phyloP scores from a whole-genome alignment of 2,329 filamentous ascomycete species.

The Nothophaeocryptopus gaeumannii region DNA sequence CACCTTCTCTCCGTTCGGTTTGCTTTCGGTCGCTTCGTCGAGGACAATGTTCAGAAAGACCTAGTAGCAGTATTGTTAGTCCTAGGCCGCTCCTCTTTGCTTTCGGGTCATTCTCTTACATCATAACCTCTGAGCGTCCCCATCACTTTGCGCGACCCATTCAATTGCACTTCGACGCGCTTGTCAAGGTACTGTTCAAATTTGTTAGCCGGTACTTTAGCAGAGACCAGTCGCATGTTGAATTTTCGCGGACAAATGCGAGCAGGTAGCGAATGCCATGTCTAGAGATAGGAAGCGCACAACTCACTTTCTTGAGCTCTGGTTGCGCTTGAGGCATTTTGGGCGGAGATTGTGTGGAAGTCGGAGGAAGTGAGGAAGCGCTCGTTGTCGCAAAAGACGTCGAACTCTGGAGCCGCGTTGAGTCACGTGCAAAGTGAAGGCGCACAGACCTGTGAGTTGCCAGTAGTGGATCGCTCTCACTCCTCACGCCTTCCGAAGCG shows the following conservation, averaged over 20 bases:
- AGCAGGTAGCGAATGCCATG: not conserved
- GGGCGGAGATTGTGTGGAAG: constrained; percentile 1
- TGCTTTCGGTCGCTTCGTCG: constrained; percentile 95
- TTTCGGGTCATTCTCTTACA: constrained; percentile 54
- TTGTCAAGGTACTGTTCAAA: constrained; percentile 89
- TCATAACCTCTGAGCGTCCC: constrained; percentile 93
- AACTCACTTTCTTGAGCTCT: constrained; percentile 89
- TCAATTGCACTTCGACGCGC: constrained; percentile 94
- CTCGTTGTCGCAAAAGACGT: constrained; percentile 3
- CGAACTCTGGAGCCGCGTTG: too few relatives aligned
- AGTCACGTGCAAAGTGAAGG: too few relatives aligned
- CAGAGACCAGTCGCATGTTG: not conserved
- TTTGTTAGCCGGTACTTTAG: constrained; percentile 1
- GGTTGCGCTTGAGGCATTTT: constrained; percentile 98
- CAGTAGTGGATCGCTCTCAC: too few relatives aligned
- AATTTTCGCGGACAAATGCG: constrained; percentile 2
- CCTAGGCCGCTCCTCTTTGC: too few relatives aligned
- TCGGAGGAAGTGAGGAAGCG: not conserved
- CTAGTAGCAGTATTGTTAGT: constrained; percentile 54
- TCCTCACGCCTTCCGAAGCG: too few relatives aligned
- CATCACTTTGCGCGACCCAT: constrained; percentile 95
- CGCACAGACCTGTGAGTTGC: too few relatives aligned
- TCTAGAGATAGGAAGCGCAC: not conserved
- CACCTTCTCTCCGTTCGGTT: constrained; percentile 84
- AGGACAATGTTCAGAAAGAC: constrained; percentile 98